Base-by-base conservation (phyloP, 2,329 filamentous ascomycete genomes). In the Huntiella savannae region DNA sequence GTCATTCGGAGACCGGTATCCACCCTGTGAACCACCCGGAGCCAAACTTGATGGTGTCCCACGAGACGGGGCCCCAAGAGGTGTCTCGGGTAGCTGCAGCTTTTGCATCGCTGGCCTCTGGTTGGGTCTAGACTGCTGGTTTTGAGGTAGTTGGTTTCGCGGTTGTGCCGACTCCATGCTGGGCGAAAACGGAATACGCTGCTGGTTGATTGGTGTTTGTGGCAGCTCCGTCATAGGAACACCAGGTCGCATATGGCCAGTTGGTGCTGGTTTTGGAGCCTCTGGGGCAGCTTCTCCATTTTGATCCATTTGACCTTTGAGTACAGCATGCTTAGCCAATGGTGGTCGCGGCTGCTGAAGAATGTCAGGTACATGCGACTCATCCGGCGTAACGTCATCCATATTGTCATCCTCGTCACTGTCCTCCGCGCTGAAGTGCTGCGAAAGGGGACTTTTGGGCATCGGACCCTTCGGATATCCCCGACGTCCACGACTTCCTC, bases 191-290 rank as follows among this genome's bases (percentile, higher is more conserved):
- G 48, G 43, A 16, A 22, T 43, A 11, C 43, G 46, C 28, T 45
- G 43, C 19, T 50, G 46, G 16, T 48, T 45, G 38, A 50, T 22
- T 11, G 46, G 46, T 12, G 37, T 45, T 35, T 49, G 37, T 2
- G 45, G 46, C 8, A 46, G 19, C 6, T 43, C 35, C 4, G 19
- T 39, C 28, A 33, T 39, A 10, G 43, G 13, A 33, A 40, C 11
- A 5, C 7, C 11, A 16, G 35, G 8, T 16, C 13, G 36, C 13
- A 38, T 13, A 17, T 17, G 36, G 36, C 36, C 17, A 17, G 36
- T 35, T 22, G 17, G 11, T 15, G 40, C 15, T 40, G 36, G 34
- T 12, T 11, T n/a, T 11, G 33, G 16, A 15, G 32, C 15, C 15
- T 33, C 15, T 8, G 36, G n/a, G 12, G 15, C 3, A 4, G 35